A percentile compares a stretch with the other conserved stretches of the same genome.
Evolutionary conservation across 176 grass and related monocot species (phyloP).

Genomic region (maize (Zea mays)): Zm-B73-REFERENCE-NAM-5.0 NC_050097.1:151672501-151673000

Average conservation of each 20-base stretch:
- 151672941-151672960: no score
- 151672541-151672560: conserved; percentile 44
- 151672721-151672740: conserved; percentile 59
- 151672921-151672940: no score
- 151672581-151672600: conserved; percentile 47
- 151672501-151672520: conserved; percentile 60
- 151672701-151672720: conserved; percentile 65
- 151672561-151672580: conserved; percentile 34
- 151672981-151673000: no score
- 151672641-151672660: conserved; percentile 59
- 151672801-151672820: not conserved
- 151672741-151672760: conserved; percentile 27
- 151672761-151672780: not conserved
- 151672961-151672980: no score
- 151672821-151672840: not conserved
- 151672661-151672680: conserved; percentile 46
- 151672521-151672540: conserved; percentile 41
- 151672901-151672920: not conserved
- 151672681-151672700: conserved; percentile 74
- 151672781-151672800: not conserved
- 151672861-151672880: not conserved
- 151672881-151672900: not conserved
- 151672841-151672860: not conserved
- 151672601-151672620: conserved; percentile 65
- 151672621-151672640: conserved; percentile 46